Conservation (phyloP, 2,329 filamentous ascomycete genomes). For the Botrytis pseudocinerea region DNA sequence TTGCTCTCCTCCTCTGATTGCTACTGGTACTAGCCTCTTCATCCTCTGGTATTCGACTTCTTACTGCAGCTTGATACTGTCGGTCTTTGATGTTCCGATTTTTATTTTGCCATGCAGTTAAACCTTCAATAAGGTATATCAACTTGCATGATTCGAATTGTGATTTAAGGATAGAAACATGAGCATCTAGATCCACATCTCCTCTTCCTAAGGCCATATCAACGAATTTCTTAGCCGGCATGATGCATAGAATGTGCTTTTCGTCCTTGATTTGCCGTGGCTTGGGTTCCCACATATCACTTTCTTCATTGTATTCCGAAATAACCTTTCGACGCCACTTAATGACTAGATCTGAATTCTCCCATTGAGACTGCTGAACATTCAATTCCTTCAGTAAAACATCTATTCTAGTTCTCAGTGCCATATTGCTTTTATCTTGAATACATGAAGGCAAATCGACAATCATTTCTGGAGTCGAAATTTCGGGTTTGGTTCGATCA, state of each 20-base stretch:
- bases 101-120: conserved; percentile 65
- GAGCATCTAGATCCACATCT: conserved; percentile 54
- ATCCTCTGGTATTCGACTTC: conserved; percentile 47
- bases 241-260: conserved; percentile 54
- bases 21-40: conserved; percentile 28
- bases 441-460: conserved; percentile 65
- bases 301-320: conserved; percentile 49
- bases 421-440: conserved; percentile 40
- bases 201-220: conserved; percentile 53
- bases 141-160: conserved; percentile 55
- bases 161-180: conserved; percentile 57
- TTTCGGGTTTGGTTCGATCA: conserved; percentile 69
- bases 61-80: conserved; percentile 65
- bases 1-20: conserved; percentile 42
- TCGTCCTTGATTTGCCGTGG: conserved; percentile 47
- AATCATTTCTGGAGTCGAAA: conserved; percentile 75
- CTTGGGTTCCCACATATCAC: conserved; percentile 52
- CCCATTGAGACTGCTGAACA: conserved; percentile 49
- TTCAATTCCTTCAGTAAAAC: conserved; percentile 53
- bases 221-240: conserved; percentile 67
- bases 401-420: conserved; percentile 48
- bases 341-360: conserved; percentile 50
- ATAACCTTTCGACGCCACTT: conserved; percentile 56
- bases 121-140: conserved; percentile 73
- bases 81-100: conserved; percentile 67